phyloP scores from a whole-genome alignment of 2,329 filamentous ascomycete species.

The Talaromyces funiculosus region DNA sequence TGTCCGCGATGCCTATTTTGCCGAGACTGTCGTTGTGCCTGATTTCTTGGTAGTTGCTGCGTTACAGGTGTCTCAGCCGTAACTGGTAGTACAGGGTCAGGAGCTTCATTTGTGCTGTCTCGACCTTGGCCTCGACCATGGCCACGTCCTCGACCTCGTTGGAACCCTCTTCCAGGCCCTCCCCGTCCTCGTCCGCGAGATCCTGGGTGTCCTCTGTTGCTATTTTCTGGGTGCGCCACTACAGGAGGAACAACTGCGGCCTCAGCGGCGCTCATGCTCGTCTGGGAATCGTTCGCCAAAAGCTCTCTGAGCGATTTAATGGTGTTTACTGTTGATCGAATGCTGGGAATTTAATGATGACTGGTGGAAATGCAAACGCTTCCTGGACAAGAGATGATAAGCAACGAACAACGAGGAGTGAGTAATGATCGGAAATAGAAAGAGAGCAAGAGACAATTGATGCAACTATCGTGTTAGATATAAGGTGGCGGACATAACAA shows the following conservation, averaged over 20 bases:
- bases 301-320: not conserved
- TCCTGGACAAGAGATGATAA: not conserved
- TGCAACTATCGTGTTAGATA: not conserved
- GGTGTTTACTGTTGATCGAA: not conserved
- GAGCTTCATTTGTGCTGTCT: not conserved
- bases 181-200: slow-evolving; percentile 11
- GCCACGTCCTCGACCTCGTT: slow-evolving; percentile 6
- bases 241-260: not conserved
- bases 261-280: slow-evolving; percentile 8
- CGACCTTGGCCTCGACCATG: slow-evolving; percentile 4
- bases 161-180: slow-evolving; percentile 17
- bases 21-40: not conserved
- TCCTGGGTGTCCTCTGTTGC: slow-evolving; percentile 6
- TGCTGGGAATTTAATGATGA: not conserved
- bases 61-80: not conserved
- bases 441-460: not conserved
- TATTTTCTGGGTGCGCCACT: not conserved
- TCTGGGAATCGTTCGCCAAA: not conserved
- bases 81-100: not conserved
- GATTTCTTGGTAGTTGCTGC: not conserved
- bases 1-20: not conserved
- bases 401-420: not conserved
- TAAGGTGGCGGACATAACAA: slow-evolving; percentile 6
- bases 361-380: not conserved
- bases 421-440: not conserved